Percentiles rank a stretch among this genome's conserved stretches.
Conservation (phyloP, 495 filamentous ascomycete species). For the Platismatia glauca region DNA sequence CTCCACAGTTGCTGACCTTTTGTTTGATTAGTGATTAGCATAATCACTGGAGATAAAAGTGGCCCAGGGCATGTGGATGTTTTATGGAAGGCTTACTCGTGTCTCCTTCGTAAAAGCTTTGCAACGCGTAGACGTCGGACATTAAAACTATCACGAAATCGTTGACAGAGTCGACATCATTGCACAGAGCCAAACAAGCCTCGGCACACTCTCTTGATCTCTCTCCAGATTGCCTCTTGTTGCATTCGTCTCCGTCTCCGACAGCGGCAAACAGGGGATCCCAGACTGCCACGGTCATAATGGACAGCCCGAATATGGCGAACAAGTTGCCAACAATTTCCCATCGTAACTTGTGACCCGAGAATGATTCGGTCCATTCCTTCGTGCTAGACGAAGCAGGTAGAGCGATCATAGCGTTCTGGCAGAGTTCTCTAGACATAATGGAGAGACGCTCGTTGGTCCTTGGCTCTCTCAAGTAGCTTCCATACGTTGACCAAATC, state of each 20-base stretch:
- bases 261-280: slow-evolving; percentile 30
- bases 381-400: background rate
- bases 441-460: slow-evolving; percentile 18
- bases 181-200: slow-evolving; percentile 39
- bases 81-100: slow-evolving; percentile 34
- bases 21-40: background rate
- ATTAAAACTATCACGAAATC: slow-evolving; percentile 39
- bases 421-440: slow-evolving; percentile 12
- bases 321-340: slow-evolving; percentile 49
- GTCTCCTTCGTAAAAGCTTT: slow-evolving; percentile 43
- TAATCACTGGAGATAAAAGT: too few relatives aligned
- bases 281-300: slow-evolving; percentile 32
- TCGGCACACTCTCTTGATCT: slow-evolving; percentile 36
- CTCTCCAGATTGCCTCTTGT: slow-evolving; percentile 27
- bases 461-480: background rate
- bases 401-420: slow-evolving; percentile 9
- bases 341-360: slow-evolving; percentile 48
- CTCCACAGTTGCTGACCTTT: slow-evolving; percentile 46
- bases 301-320: slow-evolving; percentile 37
- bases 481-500: slow-evolving; percentile 10
- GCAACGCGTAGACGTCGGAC: slow-evolving; percentile 36
- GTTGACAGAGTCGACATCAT: slow-evolving; percentile 40
- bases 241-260: slow-evolving; percentile 22
- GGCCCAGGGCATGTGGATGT: too few relatives aligned
- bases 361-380: slow-evolving; percentile 38